Evolutionary conservation across 228 moss, liverwort and hornwort species (phyloP), one percentile per base, ranked within the genome.

Genomic region (Sphagnum magellanicum): DNA sequence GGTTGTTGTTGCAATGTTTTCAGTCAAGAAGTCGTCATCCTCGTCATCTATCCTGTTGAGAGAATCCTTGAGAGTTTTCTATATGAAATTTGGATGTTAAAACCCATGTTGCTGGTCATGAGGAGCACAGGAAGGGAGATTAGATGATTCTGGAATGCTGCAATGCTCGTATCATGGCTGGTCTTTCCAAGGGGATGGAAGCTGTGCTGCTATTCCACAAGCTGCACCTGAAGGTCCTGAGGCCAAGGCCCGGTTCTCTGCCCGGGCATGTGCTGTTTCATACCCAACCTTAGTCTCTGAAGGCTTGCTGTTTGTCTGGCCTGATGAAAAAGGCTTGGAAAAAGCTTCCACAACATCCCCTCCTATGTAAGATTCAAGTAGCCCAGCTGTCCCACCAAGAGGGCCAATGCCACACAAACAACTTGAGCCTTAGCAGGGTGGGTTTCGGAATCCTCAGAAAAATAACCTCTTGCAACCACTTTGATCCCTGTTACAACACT

Each of bases 131-230:
- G 96, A 96, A 79, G 96, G 96, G 74, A 86, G 93, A 75, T 75
- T 96, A 74, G 96, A 97, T 49, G 93, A 97, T 78, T 80, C 79
- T 32, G 97, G 97, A 15, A 88, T 93, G 97, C 52, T 97, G 63
- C 93, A 97, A 68, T 97, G 97, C 78, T 97, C 96, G 6, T 97
- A 97, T 73, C 97, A 97, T 73, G 97, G 97, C 6, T 97, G 97
- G 93, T 81, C 97, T 5, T 97, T 97, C 74, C 87, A 91, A 79
- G 81, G 88, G 5, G 97, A 97, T 71, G 97, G 97, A 59, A 83
- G 89, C 61, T 93, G 97, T 66, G 93, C 91, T 48, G 83, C 70
- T 3, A 97, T 97, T 71, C 97, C 93, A 8, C 97, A 97, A 71
- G 97, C 97, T 60, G 82, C 91, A 5, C 78, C 73, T 0, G 65